A percentile compares a stretch with the other conserved stretches of the same genome.
These are phyloP conservation scores for Coemansia sp. DNA, from an alignment of 192 early-diverging fungal species.

Conservation along the genomic window DNA sequence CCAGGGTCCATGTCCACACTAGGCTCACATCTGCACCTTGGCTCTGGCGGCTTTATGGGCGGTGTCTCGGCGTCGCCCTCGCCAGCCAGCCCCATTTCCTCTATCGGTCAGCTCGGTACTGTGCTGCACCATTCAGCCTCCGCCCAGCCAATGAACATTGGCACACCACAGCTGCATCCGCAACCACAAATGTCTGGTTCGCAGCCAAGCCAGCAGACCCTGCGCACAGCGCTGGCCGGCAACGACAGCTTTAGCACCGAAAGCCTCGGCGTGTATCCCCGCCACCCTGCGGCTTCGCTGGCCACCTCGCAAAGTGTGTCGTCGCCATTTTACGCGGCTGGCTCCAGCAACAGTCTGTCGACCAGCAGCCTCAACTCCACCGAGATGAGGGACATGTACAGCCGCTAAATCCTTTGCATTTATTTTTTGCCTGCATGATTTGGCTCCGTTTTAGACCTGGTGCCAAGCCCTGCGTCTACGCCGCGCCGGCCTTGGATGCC, in stretches of 20 bases:
- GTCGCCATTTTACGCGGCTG: slow-evolving; percentile 36
- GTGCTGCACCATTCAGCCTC: slow-evolving; percentile 46
- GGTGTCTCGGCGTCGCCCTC: slow-evolving; percentile 32
- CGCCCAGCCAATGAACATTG: slow-evolving; percentile 27
- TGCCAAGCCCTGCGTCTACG: slow-evolving; percentile 1
- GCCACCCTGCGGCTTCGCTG: not conserved
- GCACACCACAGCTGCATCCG: slow-evolving; percentile 14
- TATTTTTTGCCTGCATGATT: not conserved
- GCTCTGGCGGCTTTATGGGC: slow-evolving; percentile 40
- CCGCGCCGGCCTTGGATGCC: not conserved
- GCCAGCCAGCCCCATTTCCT: slow-evolving; percentile 43
- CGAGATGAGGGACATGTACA: slow-evolving; percentile 51
- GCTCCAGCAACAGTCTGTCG: slow-evolving; percentile 36
- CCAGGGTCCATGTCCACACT: slow-evolving; percentile 46
- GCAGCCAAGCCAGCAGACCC: slow-evolving; percentile 8
- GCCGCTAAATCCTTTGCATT: slow-evolving; percentile 18
- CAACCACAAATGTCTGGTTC: slow-evolving; percentile 11
- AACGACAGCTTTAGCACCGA: slow-evolving; percentile 37
- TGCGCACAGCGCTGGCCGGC: slow-evolving; percentile 37
- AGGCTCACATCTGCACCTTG: slow-evolving; percentile 41
- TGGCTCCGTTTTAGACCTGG: not conserved
- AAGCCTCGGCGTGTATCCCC: slow-evolving; percentile 5
- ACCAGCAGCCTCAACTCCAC: slow-evolving; percentile 42
- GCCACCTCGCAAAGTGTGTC: slow-evolving; percentile 20
- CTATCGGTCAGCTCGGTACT: slow-evolving; percentile 41